Base-by-base conservation (phyloP, 768 basidiomycete genomes). In the Leucosporidium scottii region DNA sequence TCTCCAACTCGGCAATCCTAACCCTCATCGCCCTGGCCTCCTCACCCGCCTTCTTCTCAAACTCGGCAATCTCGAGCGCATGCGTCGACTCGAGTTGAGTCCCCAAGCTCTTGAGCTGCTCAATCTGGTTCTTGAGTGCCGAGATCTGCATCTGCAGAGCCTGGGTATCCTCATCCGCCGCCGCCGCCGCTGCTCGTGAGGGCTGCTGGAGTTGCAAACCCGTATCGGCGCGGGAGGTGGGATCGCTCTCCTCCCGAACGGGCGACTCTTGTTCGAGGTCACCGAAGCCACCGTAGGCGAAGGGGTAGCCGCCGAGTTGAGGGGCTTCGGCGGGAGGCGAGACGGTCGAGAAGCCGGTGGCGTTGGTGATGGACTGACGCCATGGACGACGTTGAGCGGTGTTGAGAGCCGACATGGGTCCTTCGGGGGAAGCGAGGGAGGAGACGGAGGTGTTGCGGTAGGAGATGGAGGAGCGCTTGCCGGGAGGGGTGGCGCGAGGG, bases 11-110 rank as follows among this genome's bases (percentile, higher is more conserved):
- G 28, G 49, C 27, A 15, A 69, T 68, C 18, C 66, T 62, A 17
- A 56, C 20, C 1, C 67, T 58, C 67, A 74, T 64, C 39, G 59
- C 64, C 47, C 58, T 21, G 25, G 69, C 67, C 53, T 73, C 72
- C 20, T 73, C 69, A 27, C 61, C 47, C n/a, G 66, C 67, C 50
- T 64, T 62, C 51, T 60, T 59, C 59, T 74, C 71, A 13, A 74
- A 65, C 62, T 74, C 69, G 64, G 63, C 57, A 10, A 70, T 58
- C 50, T 68, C 71, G 44, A 62, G 48, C 48, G 70, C 63, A 58
- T 66, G 65, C 48, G 67, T 68, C 60, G 67, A 51, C 20, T 28
- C 55, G 57, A 68, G 59, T 28, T 66, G 65, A 5, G 66, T 4
- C 51, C 48, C 36, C 25, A 64, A 65, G 1, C 34, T 7, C 27